Evolutionary conservation across 2,329 filamentous ascomycete genomes (phyloP).

Genomic region (Claviceps maximensis): DNA sequence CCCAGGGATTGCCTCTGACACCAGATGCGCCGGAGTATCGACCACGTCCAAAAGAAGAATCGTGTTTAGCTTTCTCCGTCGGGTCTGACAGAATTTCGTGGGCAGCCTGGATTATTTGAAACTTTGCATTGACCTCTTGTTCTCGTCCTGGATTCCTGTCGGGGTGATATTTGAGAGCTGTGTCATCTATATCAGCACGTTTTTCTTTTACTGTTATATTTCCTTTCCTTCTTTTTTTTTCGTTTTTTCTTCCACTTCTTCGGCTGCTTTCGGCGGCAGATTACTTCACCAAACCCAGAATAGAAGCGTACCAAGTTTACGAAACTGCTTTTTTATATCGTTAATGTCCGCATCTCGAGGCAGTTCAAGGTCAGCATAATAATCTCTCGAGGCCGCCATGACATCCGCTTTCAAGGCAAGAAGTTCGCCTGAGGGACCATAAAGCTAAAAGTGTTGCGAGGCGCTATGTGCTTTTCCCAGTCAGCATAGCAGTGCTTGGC

Average conservation of each 20-base stretch:
- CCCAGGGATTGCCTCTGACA: slow-evolving; percentile 45
- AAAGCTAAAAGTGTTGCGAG: not conserved
- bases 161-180: slow-evolving; percentile 75
- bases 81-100: slow-evolving; percentile 57
- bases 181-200: slow-evolving; percentile 12
- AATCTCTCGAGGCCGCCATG: slow-evolving; percentile 47
- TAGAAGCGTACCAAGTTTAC: slow-evolving; percentile 53
- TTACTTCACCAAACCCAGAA: not conserved
- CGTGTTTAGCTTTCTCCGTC: slow-evolving; percentile 37
- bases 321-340: slow-evolving; percentile 77
- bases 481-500: slow-evolving; percentile 8
- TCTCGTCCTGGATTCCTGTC: slow-evolving; percentile 80
- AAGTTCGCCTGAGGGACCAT: not conserved
- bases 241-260: no score
- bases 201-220: not conserved
- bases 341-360: slow-evolving; percentile 51
- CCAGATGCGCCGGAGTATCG: slow-evolving; percentile 38
- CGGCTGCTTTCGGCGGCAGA: not conserved
- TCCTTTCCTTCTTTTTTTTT: not conserved
- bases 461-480: not conserved
- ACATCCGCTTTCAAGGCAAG: slow-evolving; percentile 5
- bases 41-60: slow-evolving; percentile 28
- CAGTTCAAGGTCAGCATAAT: slow-evolving; percentile 75
- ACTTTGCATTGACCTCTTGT: slow-evolving; percentile 64
- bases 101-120: slow-evolving; percentile 75